Base-by-base conservation (phyloP, 148 eudicot species). In the Limonium bicolor region DNA sequence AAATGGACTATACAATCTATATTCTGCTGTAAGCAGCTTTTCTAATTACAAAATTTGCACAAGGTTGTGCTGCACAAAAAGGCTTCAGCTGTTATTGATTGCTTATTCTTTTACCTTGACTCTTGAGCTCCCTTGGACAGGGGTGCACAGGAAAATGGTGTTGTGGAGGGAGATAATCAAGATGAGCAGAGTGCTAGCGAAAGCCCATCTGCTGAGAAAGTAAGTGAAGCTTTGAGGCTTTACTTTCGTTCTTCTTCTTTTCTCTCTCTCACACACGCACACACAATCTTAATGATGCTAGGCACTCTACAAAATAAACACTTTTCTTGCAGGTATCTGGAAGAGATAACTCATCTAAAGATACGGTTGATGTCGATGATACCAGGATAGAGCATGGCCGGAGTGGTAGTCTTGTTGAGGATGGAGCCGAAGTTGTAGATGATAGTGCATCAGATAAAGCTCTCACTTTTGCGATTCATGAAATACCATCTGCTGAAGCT, bases 401-500 rank as follows among this genome's bases (percentile, higher is more conserved):
- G 16, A 61, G 50, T 57, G 31, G 60, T 51, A 48, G 51, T 41
- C 33, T 36, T 59, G 55, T 51, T 24, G 79, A 70, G 27, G 82
- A 68, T 56, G 68, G 48, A 48, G 50, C 47, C 19, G 75, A 69
- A 63, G 46, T 33, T 22, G 39, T 50, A 47, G 71, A 58, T 29
- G 65, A 73, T 41, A 15, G 48, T 24, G 46, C 59, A 22, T 45
- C 90, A 39, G 94, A 83, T 59, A 73, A 76, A 66, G 78, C 70
- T 65, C 80, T 68, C 22, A 80, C 94, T n/a, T 65, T 72, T 21
- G 70, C 72, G 29, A 65, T 83, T 55, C 78, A 72, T 51, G 84
- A 76, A 15, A 79, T 58, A 48, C 55, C 67, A 31, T 57, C 55
- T 17, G 28, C 61, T 20, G 52, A 59, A 35, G 41, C 53, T 12